Conservation (phyloP, 176 grass and related monocot species). For the Phragmites australis region DNA sequence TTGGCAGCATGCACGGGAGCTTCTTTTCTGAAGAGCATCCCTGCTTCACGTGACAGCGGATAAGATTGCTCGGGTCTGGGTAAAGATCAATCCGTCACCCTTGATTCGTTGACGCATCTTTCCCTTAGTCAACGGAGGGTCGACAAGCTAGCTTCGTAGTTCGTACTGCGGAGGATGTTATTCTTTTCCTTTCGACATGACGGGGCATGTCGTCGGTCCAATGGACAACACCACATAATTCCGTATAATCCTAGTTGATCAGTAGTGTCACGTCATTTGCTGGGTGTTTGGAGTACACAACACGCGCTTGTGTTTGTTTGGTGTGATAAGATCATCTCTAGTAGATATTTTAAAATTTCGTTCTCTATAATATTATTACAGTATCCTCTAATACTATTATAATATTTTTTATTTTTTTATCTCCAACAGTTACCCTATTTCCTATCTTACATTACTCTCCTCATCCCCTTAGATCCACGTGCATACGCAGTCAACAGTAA, state of each 20-base stretch:
- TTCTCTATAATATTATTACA: too few relatives aligned
- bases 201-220: not conserved
- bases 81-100: constrained; percentile 18
- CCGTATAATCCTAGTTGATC: not conserved
- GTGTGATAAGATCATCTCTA: too few relatives aligned
- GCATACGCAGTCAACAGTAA: too few relatives aligned
- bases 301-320: too few relatives aligned
- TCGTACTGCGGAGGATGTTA: not conserved
- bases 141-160: too few relatives aligned
- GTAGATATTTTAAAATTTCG: too few relatives aligned
- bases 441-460: too few relatives aligned
- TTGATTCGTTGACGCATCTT: not conserved
- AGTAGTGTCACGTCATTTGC: not conserved
- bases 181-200: not conserved
- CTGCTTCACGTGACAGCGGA: constrained; percentile 8
- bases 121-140: not conserved
- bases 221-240: not conserved
- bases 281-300: too few relatives aligned
- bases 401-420: too few relatives aligned
- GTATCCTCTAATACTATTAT: too few relatives aligned
- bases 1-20: not conserved
- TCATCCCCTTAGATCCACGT: too few relatives aligned
- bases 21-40: not conserved
- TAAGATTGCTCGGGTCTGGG: not conserved
- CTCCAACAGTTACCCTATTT: too few relatives aligned